Percentiles rank a stretch among this genome's conserved stretches.
Conservation (phyloP, 345 rosid genomes). For the Moricandia arvensis region DNA sequence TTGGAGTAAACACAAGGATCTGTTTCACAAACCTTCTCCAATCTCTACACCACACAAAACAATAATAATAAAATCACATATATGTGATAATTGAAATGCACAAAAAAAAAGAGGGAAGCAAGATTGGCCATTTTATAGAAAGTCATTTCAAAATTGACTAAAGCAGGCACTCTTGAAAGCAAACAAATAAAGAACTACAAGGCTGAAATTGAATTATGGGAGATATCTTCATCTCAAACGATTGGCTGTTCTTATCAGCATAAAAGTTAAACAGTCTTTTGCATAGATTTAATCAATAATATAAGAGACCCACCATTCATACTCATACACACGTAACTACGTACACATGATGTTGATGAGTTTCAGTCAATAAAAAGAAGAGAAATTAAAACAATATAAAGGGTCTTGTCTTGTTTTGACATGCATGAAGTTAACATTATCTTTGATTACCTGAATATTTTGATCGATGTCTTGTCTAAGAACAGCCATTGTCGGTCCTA, state of each 20-base stretch:
- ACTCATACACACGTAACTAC: background rate
- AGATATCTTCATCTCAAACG: conserved; percentile 5
- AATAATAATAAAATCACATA: conserved; percentile 1
- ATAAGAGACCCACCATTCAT: conserved; percentile 9
- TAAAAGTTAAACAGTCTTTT: conserved; percentile 16
- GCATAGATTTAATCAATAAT: background rate
- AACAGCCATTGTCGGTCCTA: conserved; percentile 96
- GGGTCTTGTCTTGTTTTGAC: conserved; percentile 13
- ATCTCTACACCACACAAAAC: conserved; percentile 48
- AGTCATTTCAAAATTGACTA: conserved; percentile 19
- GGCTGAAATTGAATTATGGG: conserved; percentile 14
- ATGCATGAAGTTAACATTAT: conserved; percentile 23
- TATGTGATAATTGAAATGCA: background rate
- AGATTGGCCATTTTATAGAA: background rate
- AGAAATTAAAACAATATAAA: conserved; percentile 8
- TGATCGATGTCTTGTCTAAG: conserved; percentile 82
- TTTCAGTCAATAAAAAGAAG: conserved; percentile 20
- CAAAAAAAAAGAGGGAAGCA: background rate
- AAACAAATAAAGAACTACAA: conserved; percentile 20
- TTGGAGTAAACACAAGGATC: conserved; percentile 59
- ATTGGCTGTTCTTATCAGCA: conserved; percentile 25
- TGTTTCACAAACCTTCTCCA: conserved; percentile 59
- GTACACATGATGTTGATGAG: conserved; percentile 24
- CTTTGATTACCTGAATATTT: conserved; percentile 64
- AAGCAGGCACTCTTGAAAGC: conserved; percentile 21